These are phyloP conservation scores for Diplodia intermedia DNA, from an alignment of 2,329 filamentous ascomycete species.

Conservation along the genomic window DNA sequence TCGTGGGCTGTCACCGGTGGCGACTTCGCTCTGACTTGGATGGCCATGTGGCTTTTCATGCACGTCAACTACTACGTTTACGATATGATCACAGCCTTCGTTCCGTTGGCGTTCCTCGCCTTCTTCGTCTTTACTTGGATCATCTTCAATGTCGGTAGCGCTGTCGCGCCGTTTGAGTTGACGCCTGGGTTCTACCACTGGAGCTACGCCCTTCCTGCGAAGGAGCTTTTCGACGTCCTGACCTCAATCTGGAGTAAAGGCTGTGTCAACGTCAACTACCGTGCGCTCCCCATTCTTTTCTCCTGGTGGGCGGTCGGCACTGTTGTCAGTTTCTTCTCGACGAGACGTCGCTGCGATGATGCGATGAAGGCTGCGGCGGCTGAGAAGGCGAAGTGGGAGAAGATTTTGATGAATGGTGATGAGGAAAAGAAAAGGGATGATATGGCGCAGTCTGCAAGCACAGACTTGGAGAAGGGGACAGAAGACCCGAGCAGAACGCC, in stretches of 20 bases:
- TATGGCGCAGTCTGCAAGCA: not conserved
- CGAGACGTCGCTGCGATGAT: conserved; percentile 6
- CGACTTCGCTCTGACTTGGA: conserved; percentile 52
- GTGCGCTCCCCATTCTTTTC: conserved; percentile 54
- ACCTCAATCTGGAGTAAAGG: conserved; percentile 53
- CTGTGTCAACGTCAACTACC: conserved; percentile 50
- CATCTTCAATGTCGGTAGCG: conserved; percentile 50
- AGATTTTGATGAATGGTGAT: conserved; percentile 22
- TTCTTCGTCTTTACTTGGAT: conserved; percentile 55
- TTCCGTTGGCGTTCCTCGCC: conserved; percentile 49
- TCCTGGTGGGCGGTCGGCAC: conserved; percentile 46
- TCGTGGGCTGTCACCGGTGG: conserved; percentile 47
- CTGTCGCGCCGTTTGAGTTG: conserved; percentile 52
- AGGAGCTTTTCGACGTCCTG: conserved; percentile 49
- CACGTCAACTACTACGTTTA: conserved; percentile 53
- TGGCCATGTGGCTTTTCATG: conserved; percentile 52
- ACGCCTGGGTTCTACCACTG: conserved; percentile 49
- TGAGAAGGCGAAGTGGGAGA: conserved; percentile 25
- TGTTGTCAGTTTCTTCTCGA: conserved; percentile 17
- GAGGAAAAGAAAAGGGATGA: not conserved
- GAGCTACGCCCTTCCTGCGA: conserved; percentile 50
- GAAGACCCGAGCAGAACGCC: conserved; percentile 13
- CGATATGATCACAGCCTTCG: conserved; percentile 50
- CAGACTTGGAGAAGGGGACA: conserved; percentile 10
- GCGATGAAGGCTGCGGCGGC: conserved; percentile 11